Conservation (phyloP, 2,329 filamentous ascomycete genomes). For the Aspergillus sp. region DNA sequence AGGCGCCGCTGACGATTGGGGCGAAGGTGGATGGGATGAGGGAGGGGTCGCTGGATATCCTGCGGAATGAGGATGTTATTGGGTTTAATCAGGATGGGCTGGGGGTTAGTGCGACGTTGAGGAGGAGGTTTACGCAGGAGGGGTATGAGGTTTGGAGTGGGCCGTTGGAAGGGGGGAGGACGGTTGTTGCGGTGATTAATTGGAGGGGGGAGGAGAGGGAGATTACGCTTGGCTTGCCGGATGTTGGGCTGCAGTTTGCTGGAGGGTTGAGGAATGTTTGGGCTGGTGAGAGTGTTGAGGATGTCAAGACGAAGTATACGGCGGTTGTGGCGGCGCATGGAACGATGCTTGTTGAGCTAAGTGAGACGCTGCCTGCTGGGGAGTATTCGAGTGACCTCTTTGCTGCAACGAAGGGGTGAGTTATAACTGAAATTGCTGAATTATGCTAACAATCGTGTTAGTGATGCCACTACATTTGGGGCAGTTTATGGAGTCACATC, state of each 20-base stretch:
- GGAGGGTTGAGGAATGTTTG: slow-evolving; percentile 31
- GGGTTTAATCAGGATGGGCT: slow-evolving; percentile 59
- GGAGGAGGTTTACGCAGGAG: slow-evolving; percentile 49
- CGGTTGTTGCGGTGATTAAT: slow-evolving; percentile 51
- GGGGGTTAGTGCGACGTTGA: slow-evolving; percentile 52
- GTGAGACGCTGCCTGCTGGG: slow-evolving; percentile 23
- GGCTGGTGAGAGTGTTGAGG: slow-evolving; percentile 14
- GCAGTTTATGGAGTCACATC: slow-evolving; percentile 30
- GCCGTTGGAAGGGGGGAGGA: slow-evolving; percentile 44
- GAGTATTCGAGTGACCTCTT: slow-evolving; percentile 21
- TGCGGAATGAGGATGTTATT: slow-evolving; percentile 56
- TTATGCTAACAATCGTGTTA: not conserved
- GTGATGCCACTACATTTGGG: slow-evolving; percentile 15
- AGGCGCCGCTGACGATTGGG: slow-evolving; percentile 53
- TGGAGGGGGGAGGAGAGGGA: slow-evolving; percentile 49
- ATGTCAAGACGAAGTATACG: slow-evolving; percentile 28
- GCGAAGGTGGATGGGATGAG: slow-evolving; percentile 39
- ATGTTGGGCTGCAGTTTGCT: slow-evolving; percentile 43
- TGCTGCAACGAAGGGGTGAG: slow-evolving; percentile 16
- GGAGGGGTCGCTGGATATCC: slow-evolving; percentile 41
- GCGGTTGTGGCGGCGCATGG: slow-evolving; percentile 28
- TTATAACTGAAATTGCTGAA: not conserved
- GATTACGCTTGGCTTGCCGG: slow-evolving; percentile 44
- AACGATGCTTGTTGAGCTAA: slow-evolving; percentile 31
- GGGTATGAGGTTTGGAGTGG: slow-evolving; percentile 56